These are phyloP conservation scores for Deakozyma indianensis DNA, from an alignment of 805 yeast genomes.

Conservation along the genomic window DNA sequence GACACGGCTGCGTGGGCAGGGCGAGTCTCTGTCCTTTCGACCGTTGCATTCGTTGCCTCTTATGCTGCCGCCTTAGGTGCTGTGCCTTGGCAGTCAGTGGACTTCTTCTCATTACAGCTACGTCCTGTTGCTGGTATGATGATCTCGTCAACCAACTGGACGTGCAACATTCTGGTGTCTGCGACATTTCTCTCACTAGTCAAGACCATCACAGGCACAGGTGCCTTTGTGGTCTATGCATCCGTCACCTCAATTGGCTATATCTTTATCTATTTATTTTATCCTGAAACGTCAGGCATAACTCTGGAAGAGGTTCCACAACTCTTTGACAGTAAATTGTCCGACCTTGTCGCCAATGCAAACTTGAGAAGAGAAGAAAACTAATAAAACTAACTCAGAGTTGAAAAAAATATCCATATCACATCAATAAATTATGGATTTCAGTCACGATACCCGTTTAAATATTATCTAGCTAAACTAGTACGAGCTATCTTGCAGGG, in stretches of 20 bases:
- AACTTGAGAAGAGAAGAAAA: no score
- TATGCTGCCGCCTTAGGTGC: constrained; percentile 94
- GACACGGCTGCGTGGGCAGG: constrained; percentile 71
- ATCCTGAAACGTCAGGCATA: constrained; percentile 85
- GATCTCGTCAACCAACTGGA: constrained; percentile 91
- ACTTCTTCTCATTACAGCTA: constrained; percentile 83
- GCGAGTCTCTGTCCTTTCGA: constrained; percentile 68
- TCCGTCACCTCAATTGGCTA: constrained; percentile 61
- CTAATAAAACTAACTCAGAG: no score
- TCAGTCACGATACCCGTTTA: no score
- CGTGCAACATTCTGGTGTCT: constrained; percentile 82
- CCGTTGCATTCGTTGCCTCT: constrained; percentile 77
- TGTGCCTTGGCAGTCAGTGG: constrained; percentile 97
- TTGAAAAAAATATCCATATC: neutral
- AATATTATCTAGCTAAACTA: no score
- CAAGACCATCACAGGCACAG: constrained; percentile 83
- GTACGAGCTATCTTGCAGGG: neutral
- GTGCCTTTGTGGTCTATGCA: constrained; percentile 85
- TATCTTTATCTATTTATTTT: constrained; percentile 63
- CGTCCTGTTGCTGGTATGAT: constrained; percentile 84
- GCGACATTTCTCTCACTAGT: constrained; percentile 90
- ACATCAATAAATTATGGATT: neutral
- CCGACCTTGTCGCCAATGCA: neutral
- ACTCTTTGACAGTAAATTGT: constrained; percentile 67
- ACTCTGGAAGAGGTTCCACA: constrained; percentile 85